Evolutionary conservation across 495 filamentous ascomycete genomes (phyloP), one percentile per base, ranked within the genome.

Genomic region (Poronia punctata): DNA sequence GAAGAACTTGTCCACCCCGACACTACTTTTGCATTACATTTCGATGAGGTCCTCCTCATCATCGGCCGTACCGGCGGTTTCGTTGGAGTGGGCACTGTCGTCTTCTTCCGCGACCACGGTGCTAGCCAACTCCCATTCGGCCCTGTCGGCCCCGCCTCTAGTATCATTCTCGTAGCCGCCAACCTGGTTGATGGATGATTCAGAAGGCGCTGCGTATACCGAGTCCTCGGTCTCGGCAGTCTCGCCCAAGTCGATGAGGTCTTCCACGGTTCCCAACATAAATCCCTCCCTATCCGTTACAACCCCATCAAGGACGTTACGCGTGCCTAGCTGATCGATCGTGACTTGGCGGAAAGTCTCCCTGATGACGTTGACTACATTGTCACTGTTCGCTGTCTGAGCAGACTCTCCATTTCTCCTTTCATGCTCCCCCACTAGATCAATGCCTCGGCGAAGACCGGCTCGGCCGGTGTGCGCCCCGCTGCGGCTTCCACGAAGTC

Each of bases 291-390:
- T 17, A 5, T 38, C 20, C 7, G 29, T 31, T 19, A 36, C 24
- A 16, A 35, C 17, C 1, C 27, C 18, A 8, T 49, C 29, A 11
- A 38, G 31, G 12, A 53, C 35, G 4, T 39, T 33, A 31, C 55
- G 55, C 20, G 27, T 19, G n/a, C 52, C 52, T 0, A 27, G 2
- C 5, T 33, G 16, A 33, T 48, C 35, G 9, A 56, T 15, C 9
- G 49, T 50, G 27, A 53, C 55, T 5, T 48, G 47, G 1, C 25
- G 45, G 17, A 43, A 59, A 7, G 44, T 50, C 15, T 59, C 52
- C 20, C 33, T 33, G 9, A 58, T 49, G 7, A 33, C 14, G n/a
- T 37, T 35, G 12, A 21, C 23, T 10, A 12, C 27, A 40, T 22
- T 14, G 7, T n/a, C n/a, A n/a, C n/a, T n/a, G n/a, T n/a, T n/a